Conservation (phyloP, 345 rosid species). For the Euphorbia lathyris region DNA sequence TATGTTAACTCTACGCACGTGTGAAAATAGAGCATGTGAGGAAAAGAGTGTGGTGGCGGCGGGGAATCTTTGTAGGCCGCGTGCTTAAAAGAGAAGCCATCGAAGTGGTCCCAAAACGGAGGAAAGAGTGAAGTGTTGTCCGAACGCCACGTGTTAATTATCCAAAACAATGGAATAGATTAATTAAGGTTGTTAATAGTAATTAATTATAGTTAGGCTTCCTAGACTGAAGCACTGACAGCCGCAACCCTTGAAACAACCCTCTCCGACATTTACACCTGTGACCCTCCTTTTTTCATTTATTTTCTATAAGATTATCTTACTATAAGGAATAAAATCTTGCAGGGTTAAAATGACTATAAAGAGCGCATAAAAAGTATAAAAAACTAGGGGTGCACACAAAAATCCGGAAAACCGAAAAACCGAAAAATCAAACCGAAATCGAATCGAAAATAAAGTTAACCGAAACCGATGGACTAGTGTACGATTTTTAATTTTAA, state of each 20-base stretch:
- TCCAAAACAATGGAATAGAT: neutral
- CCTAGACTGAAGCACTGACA: slow-evolving; percentile 30
- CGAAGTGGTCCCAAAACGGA: slow-evolving; percentile 32
- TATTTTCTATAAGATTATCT: too few relatives aligned
- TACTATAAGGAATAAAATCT: too few relatives aligned
- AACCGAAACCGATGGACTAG: too few relatives aligned
- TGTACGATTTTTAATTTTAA: too few relatives aligned
- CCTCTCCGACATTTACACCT: neutral
- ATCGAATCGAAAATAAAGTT: too few relatives aligned
- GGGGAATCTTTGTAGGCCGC: slow-evolving; percentile 46
- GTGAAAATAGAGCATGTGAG: slow-evolving; percentile 16
- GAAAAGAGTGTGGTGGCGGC: slow-evolving; percentile 37
- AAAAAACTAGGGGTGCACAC: too few relatives aligned
- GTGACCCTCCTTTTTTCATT: neutral
- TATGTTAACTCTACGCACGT: slow-evolving; percentile 19
- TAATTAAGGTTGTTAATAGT: neutral
- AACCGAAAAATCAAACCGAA: too few relatives aligned
- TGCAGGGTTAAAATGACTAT: too few relatives aligned
- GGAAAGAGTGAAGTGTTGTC: slow-evolving; percentile 23
- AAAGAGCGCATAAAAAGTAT: too few relatives aligned
- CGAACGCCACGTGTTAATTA: slow-evolving; percentile 25
- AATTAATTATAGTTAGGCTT: slow-evolving; percentile 7
- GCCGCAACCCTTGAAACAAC: slow-evolving; percentile 51
- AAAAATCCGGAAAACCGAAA: too few relatives aligned
- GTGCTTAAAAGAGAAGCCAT: slow-evolving; percentile 34